Conservation (phyloP, 805 yeast species). For the Ascoidea tarda region DNA sequence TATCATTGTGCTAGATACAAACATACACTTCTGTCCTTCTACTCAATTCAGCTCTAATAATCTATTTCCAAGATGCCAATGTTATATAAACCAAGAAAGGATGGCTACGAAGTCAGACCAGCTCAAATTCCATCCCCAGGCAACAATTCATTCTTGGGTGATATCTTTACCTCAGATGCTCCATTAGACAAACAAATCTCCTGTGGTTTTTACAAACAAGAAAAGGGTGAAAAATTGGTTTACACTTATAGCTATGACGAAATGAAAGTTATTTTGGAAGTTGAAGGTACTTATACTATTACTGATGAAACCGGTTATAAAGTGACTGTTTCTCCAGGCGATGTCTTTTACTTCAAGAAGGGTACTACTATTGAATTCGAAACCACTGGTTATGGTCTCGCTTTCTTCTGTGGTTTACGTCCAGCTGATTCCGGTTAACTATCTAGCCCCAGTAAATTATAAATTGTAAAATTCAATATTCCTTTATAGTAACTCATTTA, state of each 20-base stretch:
- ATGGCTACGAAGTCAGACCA: slow-evolving; percentile 39
- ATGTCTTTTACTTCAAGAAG: slow-evolving; percentile 50
- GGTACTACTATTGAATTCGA: slow-evolving; percentile 57
- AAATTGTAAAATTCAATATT: too few species aligned
- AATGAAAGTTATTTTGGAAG: slow-evolving; percentile 56
- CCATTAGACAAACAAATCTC: slow-evolving; percentile 45
- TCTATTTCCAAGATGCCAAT: slow-evolving; percentile 31
- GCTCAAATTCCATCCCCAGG: slow-evolving; percentile 51
- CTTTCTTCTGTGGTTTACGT: slow-evolving; percentile 50
- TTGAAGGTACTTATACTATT: slow-evolving; percentile 47
- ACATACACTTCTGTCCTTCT: too few species aligned
- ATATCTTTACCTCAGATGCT: slow-evolving; percentile 46
- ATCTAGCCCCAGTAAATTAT: too few species aligned
- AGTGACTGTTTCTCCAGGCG: slow-evolving; percentile 47
- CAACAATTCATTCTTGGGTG: slow-evolving; percentile 58
- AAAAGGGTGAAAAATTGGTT: slow-evolving; percentile 53
- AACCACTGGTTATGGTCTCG: slow-evolving; percentile 46
- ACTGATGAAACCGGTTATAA: slow-evolving; percentile 50
- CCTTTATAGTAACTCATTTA: too few species aligned
- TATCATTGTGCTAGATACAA: too few species aligned
- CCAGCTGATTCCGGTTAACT: slow-evolving; percentile 23
- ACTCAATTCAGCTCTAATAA: too few species aligned
- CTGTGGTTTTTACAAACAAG: slow-evolving; percentile 60
- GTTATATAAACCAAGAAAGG: slow-evolving; percentile 35
- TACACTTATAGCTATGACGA: slow-evolving; percentile 55